These are phyloP conservation scores for Boletus huronensis DNA, from an alignment of 768 basidiomycete genomes.

Conservation along the genomic window DNA sequence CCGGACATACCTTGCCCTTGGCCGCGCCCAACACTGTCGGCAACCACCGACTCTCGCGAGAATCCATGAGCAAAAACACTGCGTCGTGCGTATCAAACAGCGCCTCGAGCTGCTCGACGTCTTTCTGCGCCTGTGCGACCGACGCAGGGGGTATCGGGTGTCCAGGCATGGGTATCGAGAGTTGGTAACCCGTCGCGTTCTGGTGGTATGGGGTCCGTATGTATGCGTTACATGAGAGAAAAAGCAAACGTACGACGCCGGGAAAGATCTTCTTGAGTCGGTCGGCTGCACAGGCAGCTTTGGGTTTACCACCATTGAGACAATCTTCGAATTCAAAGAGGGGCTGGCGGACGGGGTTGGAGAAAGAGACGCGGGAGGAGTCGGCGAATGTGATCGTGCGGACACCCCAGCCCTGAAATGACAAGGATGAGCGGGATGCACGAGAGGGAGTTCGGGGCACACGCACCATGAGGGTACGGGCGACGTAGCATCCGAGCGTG, in stretches of 20 bases:
- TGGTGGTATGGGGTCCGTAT: constrained; percentile 26
- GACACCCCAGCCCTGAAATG: constrained; percentile 86
- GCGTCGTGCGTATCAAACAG: constrained; percentile 86
- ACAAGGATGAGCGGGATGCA: not conserved
- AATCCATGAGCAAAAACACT: constrained; percentile 95
- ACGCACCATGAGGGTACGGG: constrained; percentile 77
- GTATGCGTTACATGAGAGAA: no score
- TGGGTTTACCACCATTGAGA: constrained; percentile 86
- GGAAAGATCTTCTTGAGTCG: constrained; percentile 87
- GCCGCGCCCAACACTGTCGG: constrained; percentile 84
- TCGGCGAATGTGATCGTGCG: constrained; percentile 92
- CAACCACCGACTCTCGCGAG: constrained; percentile 95
- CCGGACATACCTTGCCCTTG: constrained; percentile 70
- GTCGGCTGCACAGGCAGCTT: constrained; percentile 88
- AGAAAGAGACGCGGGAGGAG: constrained; percentile 88
- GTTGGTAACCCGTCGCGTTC: constrained; percentile 76
- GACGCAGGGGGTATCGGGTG: constrained; percentile 75
- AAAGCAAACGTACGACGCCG: constrained; percentile 64
- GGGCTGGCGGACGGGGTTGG: constrained; percentile 96
- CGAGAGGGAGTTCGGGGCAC: not conserved
- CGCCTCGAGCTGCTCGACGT: constrained; percentile 68
- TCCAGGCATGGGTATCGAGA: constrained; percentile 96
- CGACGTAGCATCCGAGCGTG: constrained; percentile 95
- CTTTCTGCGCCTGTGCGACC: constrained; percentile 55
- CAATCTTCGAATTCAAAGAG: constrained; percentile 96